Conservation (phyloP, 2,329 filamentous ascomycete species). For the Aspergillus sp. region DNA sequence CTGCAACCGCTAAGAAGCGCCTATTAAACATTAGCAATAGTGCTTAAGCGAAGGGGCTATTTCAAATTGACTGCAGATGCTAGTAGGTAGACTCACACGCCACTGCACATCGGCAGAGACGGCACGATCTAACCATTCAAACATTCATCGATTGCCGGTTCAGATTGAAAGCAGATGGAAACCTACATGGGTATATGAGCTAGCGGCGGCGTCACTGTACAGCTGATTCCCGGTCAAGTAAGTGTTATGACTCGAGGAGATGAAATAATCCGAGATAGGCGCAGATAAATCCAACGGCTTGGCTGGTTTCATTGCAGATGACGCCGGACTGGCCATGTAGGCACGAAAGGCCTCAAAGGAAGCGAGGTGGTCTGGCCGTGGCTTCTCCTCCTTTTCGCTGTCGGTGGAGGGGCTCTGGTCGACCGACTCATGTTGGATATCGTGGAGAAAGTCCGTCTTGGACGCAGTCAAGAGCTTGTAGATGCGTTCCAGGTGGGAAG, state of each 20-base stretch:
- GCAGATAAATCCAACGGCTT: slow-evolving; percentile 55
- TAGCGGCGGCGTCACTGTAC: slow-evolving; percentile 68
- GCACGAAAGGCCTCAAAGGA: slow-evolving; percentile 41
- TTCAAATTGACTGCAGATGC: too few species aligned
- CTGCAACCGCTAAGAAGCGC: slow-evolving; percentile 73
- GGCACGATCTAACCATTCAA: too few species aligned
- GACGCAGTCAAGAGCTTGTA: slow-evolving; percentile 24
- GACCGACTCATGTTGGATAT: slow-evolving; percentile 9
- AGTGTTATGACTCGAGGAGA: slow-evolving; percentile 92
- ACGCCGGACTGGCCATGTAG: slow-evolving; percentile 44
- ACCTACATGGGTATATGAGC: slow-evolving; percentile 71
- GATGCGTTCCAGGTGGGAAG: slow-evolving; percentile 29
- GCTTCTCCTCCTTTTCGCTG: background rate
- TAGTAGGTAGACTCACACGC: too few species aligned
- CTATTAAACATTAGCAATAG: slow-evolving; percentile 31
- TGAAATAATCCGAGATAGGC: slow-evolving; percentile 84
- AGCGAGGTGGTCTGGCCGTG: slow-evolving; percentile 13
- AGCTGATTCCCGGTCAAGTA: slow-evolving; percentile 86
- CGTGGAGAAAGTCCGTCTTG: slow-evolving; percentile 17
- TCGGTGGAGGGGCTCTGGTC: background rate
- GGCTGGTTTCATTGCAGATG: slow-evolving; percentile 37
- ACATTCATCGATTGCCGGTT: background rate
- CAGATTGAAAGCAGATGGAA: background rate
- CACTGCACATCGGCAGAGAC: too few species aligned
- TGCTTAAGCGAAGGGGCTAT: background rate